phyloP scores from a whole-genome alignment of 2,329 filamentous ascomycete species.

The Trichoderma guizhouense region DNA sequence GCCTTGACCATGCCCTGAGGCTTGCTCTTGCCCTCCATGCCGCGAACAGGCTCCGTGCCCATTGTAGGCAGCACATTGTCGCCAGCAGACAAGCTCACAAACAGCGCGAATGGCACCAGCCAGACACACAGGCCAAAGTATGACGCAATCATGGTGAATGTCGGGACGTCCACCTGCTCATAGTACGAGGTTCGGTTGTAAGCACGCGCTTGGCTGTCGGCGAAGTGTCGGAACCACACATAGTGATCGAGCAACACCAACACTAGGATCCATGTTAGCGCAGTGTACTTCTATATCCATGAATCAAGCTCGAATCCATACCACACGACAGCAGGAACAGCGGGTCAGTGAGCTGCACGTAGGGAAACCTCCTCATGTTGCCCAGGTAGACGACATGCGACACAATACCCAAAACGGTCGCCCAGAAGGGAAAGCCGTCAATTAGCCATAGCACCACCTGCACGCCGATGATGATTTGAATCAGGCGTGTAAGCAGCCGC shows the following conservation, averaged over 20 bases:
- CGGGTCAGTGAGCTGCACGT: slow-evolving; percentile 84
- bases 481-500: slow-evolving; percentile 77
- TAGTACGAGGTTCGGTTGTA: slow-evolving; percentile 61
- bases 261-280: slow-evolving; percentile 41
- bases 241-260: slow-evolving; percentile 90
- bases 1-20: slow-evolving; percentile 66
- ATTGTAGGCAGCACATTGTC: slow-evolving; percentile 95
- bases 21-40: slow-evolving; percentile 46
- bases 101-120: slow-evolving; percentile 92
- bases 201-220: slow-evolving; percentile 54
- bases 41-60: slow-evolving; percentile 59
- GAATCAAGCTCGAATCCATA: slow-evolving; percentile 40
- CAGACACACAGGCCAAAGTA: slow-evolving; percentile 97
- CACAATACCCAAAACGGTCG: slow-evolving; percentile 71
- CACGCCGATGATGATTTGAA: slow-evolving; percentile 73
- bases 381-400: slow-evolving; percentile 84
- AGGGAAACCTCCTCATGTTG: slow-evolving; percentile 71
- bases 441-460: slow-evolving; percentile 74
- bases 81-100: slow-evolving; percentile 88
- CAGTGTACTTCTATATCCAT: not conserved
- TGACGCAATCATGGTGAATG: slow-evolving; percentile 89
- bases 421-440: slow-evolving; percentile 77
- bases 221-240: slow-evolving; percentile 94
- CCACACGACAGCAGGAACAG: slow-evolving; percentile 80
- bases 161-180: slow-evolving; percentile 63